These are phyloP conservation scores for Aureobasidium pullulans DNA, from an alignment of 2,329 filamentous ascomycete species.

Conservation along the genomic window DNA sequence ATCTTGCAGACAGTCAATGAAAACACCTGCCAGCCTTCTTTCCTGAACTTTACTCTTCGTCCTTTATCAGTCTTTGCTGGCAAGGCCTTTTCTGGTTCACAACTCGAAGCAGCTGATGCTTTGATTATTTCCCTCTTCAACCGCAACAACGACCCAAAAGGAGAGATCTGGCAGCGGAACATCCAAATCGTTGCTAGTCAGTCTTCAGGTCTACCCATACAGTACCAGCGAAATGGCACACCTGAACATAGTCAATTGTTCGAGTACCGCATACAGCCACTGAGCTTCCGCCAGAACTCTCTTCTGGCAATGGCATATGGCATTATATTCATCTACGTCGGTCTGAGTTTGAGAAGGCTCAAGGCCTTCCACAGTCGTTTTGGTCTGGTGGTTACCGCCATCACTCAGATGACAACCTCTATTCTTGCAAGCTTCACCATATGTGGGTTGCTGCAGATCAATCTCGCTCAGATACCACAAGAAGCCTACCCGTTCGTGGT, in stretches of 20 bases:
- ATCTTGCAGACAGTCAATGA: constrained; percentile 64
- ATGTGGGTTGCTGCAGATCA: constrained; percentile 67
- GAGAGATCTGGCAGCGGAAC: constrained; percentile 57
- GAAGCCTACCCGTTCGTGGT: constrained; percentile 72
- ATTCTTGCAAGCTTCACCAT: constrained; percentile 74
- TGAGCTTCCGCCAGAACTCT: constrained; percentile 59
- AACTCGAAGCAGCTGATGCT: constrained; percentile 64
- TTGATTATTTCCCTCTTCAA: constrained; percentile 72
- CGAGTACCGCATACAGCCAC: constrained; percentile 70
- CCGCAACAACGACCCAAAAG: constrained; percentile 56
- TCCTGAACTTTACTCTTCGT: constrained; percentile 65
- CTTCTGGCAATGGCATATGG: constrained; percentile 59
- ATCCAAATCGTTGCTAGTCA: constrained; percentile 26
- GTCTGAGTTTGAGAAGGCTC: constrained; percentile 59
- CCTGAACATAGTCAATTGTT: constrained; percentile 52
- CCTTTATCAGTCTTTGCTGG: constrained; percentile 77
- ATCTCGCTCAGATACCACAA: constrained; percentile 66
- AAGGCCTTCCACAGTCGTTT: constrained; percentile 68
- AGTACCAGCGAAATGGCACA: constrained; percentile 7
- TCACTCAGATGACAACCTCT: constrained; percentile 59
- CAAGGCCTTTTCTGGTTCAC: constrained; percentile 64
- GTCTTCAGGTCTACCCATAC: constrained; percentile 9
- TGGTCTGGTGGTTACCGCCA: constrained; percentile 63
- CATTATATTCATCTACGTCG: constrained; percentile 57
- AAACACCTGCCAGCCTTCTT: constrained; percentile 53